phyloP scores from a whole-genome alignment of 148 eudicot genomes.

The Silene conica region DNA sequence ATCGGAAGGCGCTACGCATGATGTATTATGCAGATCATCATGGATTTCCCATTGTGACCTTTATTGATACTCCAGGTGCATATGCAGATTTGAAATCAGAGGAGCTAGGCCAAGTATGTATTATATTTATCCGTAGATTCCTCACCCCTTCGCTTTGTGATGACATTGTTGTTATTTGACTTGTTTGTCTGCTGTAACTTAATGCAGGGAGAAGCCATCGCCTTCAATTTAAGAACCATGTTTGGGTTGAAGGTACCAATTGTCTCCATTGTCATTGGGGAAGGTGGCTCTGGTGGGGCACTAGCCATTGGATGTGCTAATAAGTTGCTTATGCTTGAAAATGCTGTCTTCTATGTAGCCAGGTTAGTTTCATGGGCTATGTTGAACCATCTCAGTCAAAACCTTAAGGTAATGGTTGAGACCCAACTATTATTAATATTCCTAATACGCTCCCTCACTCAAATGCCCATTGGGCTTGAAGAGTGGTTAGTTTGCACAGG shows the following conservation, averaged over 20 bases:
- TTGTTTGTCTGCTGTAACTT: conserved; percentile 8
- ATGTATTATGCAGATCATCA: conserved; percentile 87
- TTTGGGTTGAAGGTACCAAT: conserved; percentile 83
- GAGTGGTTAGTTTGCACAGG: no score
- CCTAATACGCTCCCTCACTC: no score
- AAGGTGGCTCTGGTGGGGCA: conserved; percentile 97
- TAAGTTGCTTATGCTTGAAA: conserved; percentile 73
- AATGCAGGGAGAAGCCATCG: conserved; percentile 86
- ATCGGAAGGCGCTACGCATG: conserved; percentile 82
- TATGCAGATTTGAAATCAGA: conserved; percentile 84
- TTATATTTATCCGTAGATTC: background rate
- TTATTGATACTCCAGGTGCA: conserved; percentile 91
- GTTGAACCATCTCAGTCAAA: no score
- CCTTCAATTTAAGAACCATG: conserved; percentile 80
- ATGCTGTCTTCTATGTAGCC: conserved; percentile 83
- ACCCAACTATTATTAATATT: no score
- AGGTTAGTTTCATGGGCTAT: conserved; percentile 37
- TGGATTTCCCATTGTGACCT: conserved; percentile 76
- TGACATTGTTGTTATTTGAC: background rate
- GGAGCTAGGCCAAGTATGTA: conserved; percentile 78
- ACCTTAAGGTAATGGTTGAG: no score
- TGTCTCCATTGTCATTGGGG: conserved; percentile 80
- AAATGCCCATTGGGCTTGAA: no score
- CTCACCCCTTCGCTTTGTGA: background rate
- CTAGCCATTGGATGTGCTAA: conserved; percentile 89